Evolutionary conservation across 1,284 basidiomycete species (phyloP), one percentile per base, ranked within the genome.

Genomic region (Heterobasidion annosum): DNA sequence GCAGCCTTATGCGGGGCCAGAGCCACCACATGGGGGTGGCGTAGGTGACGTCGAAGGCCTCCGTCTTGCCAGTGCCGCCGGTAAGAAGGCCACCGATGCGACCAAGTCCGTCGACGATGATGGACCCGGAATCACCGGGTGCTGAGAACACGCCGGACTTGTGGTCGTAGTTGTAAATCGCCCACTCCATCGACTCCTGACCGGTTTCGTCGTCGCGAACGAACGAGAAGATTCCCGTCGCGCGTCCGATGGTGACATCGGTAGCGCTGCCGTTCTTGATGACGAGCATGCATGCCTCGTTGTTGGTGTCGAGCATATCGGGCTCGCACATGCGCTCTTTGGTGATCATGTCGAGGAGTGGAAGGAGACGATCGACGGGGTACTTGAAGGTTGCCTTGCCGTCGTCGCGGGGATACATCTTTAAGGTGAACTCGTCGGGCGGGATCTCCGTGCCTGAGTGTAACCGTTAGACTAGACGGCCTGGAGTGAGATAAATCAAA

Each of bases 71-170:
- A 15, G 65, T 56, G 8, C 68, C 68, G 52, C 67, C 64, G 48
- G 66, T 72, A 54, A 72, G 67, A 34, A 65, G 57, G 53, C 58
- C 62, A 59, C 62, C 62, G 51, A 67, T 67, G 40, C 62, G 40
- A 59, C 61, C 57, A 18, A 33, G 1, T 60, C 62, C 44, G 52
- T 50, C 58, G 57, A 63, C 67, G 57, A 73, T 62, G 48, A 64
- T 25, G 40, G 70, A 55, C 40, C 71, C 72, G 62, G 66, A 70
- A 61, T 73, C 70, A 3, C 72, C 70, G 34, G 60, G 57, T 45
- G 47, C 55, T 43, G 70, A 71, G 65, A 72, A 73, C 7, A 65
- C 10, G 51, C 63, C 64, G 2, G 58, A 63, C 43, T 68, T 44
- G 34, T 62, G 59, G 52, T 65, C 59, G 55, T 67, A 62, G 47